Evolutionary conservation across 371 early-diverging fungal species (phyloP).

Genomic region (Parasitella parasitica): DNA sequence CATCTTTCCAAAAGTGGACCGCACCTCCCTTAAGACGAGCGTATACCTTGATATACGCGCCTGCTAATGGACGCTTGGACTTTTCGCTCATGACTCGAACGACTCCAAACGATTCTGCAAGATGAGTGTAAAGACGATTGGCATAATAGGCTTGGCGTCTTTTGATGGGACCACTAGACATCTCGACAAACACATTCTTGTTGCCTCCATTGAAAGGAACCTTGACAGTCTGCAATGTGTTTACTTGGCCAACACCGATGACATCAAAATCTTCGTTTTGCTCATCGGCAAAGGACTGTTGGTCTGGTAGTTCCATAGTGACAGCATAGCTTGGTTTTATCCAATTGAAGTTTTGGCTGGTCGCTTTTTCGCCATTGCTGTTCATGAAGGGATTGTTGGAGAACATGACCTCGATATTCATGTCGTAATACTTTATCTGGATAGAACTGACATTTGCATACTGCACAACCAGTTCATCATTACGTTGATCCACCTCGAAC

Average conservation of each 20-base stretch:
- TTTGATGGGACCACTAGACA: slow-evolving; percentile 15
- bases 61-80: slow-evolving; percentile 42
- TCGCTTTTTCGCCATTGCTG: neutral
- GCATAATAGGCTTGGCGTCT: slow-evolving; percentile 49
- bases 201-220: slow-evolving; percentile 4
- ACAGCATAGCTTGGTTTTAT: slow-evolving; percentile 31
- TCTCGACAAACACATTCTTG: slow-evolving; percentile 37
- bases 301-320: slow-evolving; percentile 5
- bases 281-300: neutral
- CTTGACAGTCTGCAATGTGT: slow-evolving; percentile 4
- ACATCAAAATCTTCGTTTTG: slow-evolving; percentile 29
- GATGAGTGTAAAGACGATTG: slow-evolving; percentile 44
- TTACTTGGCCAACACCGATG: slow-evolving; percentile 30
- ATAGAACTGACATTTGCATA: slow-evolving; percentile 40
- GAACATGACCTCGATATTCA: slow-evolving; percentile 66
- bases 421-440: slow-evolving; percentile 53
- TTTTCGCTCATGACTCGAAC: slow-evolving; percentile 45
- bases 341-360: slow-evolving; percentile 22
- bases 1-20: slow-evolving; percentile 62
- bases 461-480: slow-evolving; percentile 17
- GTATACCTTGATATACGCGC: slow-evolving; percentile 64
- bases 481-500: slow-evolving; percentile 17
- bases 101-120: slow-evolving; percentile 48
- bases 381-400: slow-evolving; percentile 48
- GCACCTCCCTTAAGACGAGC: slow-evolving; percentile 35